Evolutionary conservation across 139 green algal species (phyloP).

Genomic region (Asterochloris sp.): DNA sequence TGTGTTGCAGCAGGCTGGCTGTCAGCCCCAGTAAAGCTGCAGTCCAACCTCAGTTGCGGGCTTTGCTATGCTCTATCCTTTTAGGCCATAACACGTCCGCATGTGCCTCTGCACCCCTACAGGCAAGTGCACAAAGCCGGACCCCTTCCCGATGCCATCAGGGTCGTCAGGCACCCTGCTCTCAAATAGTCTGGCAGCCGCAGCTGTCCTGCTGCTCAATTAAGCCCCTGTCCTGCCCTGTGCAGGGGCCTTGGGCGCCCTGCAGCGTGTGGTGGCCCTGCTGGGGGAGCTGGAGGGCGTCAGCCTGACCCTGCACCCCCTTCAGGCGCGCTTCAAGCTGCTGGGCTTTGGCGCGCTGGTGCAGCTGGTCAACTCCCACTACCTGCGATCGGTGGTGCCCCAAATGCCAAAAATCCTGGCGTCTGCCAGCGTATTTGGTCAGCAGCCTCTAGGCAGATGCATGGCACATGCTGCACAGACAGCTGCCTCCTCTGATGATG

Average conservation of each 20-base stretch:
- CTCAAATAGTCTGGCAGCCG: no score
- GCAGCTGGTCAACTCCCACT: slow-evolving; percentile 61
- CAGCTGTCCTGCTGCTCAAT: no score
- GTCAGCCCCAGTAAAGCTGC: not conserved
- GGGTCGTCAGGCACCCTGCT: no score
- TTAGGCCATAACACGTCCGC: no score
- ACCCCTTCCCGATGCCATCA: no score
- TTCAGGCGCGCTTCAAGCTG: slow-evolving; percentile 56
- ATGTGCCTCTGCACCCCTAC: no score
- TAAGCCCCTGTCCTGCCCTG: not conserved
- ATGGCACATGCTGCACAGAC: not conserved
- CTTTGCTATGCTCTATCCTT: no score
- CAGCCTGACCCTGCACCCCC: slow-evolving; percentile 50
- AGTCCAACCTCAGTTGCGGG: no score
- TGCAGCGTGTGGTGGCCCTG: slow-evolving; percentile 56
- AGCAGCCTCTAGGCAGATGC: not conserved
- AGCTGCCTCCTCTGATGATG: not conserved
- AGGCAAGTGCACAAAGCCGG: no score
- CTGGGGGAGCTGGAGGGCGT: slow-evolving; percentile 72
- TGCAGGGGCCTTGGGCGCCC: slow-evolving; percentile 4
- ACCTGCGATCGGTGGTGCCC: slow-evolving; percentile 50
- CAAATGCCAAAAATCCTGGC: slow-evolving; percentile 60
- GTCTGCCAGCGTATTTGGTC: slow-evolving; percentile 39
- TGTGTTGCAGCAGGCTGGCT: not conserved
- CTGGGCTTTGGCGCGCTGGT: slow-evolving; percentile 50